Base-by-base conservation (phyloP, 352 stramenopile genomes). In the Phytophthora capsici region DNA sequence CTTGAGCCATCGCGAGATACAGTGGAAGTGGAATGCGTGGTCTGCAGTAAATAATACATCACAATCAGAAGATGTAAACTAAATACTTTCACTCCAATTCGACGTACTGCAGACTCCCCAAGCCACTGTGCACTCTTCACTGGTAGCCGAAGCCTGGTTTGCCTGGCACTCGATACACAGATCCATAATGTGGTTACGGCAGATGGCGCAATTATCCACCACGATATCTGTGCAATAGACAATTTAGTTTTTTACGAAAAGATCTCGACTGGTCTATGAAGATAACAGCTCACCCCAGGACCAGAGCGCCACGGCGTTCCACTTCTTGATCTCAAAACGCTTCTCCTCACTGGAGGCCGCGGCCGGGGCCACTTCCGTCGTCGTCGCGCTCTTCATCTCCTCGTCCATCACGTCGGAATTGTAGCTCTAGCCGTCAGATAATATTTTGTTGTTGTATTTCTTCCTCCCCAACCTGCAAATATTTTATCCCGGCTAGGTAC, bases 271-370 rank as follows among this genome's bases (percentile, higher is more conserved):
- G 41, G 25, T 4, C 7, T 20, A 16, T 47, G n/a, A 9, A 22
- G 2, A 14, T 17, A 8, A 16, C 16, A 16, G 7, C 80, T 68
- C 47, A 94, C 84, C 97, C 97, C 97, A 99, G 9, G 91, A 98
- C 98, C 98, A 99, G 80, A 99, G 98, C 58, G 97, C 97, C 37
- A 99, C 93, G 12, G 96, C 94, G 79, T 99, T 99, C 96, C 97
- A 99, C 80, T 99, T 99, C 77, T 99, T 99, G 73, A 99, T 99
- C 88, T 99, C 97, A 69, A 99, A 99, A 60, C 96, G 89, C 75
- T 94, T 94, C 66, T 91, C 84, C 40, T 93, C 81, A 28, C 52
- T 67, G 28, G 61, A 26, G 25, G 48, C 26, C 12, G 63, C 25
- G 2, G 50, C 47, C 12, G 69, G 43, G 26, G 60, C 57, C 43